Evolutionary conservation across 176 grass and related monocot species (phyloP).

Genomic region (Elymus sibiricus): DNA sequence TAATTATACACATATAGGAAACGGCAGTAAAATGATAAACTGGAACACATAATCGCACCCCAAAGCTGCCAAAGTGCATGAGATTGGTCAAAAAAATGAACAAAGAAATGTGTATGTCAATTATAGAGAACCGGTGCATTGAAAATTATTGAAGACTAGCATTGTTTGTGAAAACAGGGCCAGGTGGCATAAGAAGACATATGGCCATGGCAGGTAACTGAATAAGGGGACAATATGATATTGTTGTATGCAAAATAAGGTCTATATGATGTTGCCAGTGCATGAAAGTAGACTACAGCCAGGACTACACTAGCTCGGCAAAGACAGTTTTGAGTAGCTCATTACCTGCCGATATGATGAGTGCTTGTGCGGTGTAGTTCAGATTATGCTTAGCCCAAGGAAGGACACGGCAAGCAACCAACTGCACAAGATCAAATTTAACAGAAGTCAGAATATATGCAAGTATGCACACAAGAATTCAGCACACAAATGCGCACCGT

Average conservation of each 20-base stretch:
- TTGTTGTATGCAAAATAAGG: background rate
- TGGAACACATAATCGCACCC: background rate
- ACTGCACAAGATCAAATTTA: constrained; percentile 33
- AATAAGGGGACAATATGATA: background rate
- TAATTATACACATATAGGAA: background rate
- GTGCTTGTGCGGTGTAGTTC: constrained; percentile 89
- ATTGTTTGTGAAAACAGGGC: background rate
- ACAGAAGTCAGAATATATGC: constrained; percentile 30
- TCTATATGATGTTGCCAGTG: background rate
- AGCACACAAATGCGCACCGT: constrained; percentile 50
- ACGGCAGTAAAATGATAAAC: background rate
- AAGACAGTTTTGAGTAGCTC: background rate
- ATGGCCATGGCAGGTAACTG: background rate
- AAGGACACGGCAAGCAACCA: constrained; percentile 85
- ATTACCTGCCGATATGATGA: constrained; percentile 96
- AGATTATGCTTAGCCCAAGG: constrained; percentile 98
- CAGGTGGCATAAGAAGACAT: background rate
- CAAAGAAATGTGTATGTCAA: background rate
- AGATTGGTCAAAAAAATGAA: background rate
- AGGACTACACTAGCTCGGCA: background rate
- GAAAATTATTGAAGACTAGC: background rate
- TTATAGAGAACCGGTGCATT: background rate
- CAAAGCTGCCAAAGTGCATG: background rate
- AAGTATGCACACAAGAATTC: background rate
- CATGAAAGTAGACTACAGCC: background rate